Percentiles rank a stretch among this genome's conserved stretches.
These are phyloP conservation scores for Prillingera fragicola DNA, from an alignment of 1,284 basidiomycete genomes.

Conservation along the genomic window DNA sequence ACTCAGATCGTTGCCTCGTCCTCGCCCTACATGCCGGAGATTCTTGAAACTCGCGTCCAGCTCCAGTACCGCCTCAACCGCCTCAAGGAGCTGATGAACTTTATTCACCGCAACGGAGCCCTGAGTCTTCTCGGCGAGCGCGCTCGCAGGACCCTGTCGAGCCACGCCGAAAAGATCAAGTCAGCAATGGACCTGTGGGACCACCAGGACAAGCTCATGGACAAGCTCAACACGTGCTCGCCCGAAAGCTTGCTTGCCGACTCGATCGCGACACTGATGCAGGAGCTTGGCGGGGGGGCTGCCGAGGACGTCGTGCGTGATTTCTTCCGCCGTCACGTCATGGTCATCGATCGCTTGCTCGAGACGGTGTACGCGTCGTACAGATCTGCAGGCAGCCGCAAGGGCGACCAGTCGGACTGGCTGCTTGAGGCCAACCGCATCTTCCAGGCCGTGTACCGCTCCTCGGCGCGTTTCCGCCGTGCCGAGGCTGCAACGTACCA, in stretches of 20 bases:
- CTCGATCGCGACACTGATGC: slow-evolving; percentile 43
- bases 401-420: slow-evolving; percentile 48
- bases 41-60: slow-evolving; percentile 75
- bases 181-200: slow-evolving; percentile 79
- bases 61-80: slow-evolving; percentile 68
- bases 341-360: slow-evolving; percentile 42
- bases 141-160: slow-evolving; percentile 67
- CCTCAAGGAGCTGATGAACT: slow-evolving; percentile 73
- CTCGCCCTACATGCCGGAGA: slow-evolving; percentile 63
- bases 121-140: slow-evolving; percentile 72
- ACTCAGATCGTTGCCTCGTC: slow-evolving; percentile 54
- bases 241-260: slow-evolving; percentile 46
- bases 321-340: slow-evolving; percentile 73
- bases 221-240: slow-evolving; percentile 29
- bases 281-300: slow-evolving; percentile 36
- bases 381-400: slow-evolving; percentile 25
- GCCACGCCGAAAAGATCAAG: slow-evolving; percentile 84
- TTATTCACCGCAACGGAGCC: slow-evolving; percentile 78
- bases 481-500: slow-evolving; percentile 70
- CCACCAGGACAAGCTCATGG: slow-evolving; percentile 58
- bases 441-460: slow-evolving; percentile 64
- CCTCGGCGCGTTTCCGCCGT: slow-evolving; percentile 67
- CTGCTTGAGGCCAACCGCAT: slow-evolving; percentile 69
- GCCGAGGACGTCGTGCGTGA: slow-evolving; percentile 73
- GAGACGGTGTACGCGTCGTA: slow-evolving; percentile 35